Evolutionary conservation across 768 basidiomycete genomes (phyloP).

Genomic region (Tulasnella sp.): DNA sequence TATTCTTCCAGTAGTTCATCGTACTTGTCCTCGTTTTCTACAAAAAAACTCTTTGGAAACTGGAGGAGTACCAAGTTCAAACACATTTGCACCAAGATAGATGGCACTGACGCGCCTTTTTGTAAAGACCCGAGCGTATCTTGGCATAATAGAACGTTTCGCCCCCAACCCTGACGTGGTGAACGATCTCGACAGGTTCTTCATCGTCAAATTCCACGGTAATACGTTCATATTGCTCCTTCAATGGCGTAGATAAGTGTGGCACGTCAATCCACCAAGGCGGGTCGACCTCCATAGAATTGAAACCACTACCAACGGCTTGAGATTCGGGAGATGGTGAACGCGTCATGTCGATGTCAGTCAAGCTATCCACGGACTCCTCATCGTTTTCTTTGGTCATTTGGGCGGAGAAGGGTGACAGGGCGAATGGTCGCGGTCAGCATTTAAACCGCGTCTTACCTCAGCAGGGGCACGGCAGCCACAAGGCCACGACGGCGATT

Average conservation of each 20-base stretch:
- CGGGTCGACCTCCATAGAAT: no score
- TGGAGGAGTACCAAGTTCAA: not conserved
- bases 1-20: slow-evolving; percentile 31
- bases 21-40: slow-evolving; percentile 16
- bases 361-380: no score
- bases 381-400: no score
- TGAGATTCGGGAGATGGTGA: no score
- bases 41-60: slow-evolving; percentile 30
- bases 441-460: no score
- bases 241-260: slow-evolving; percentile 29
- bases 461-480: no score
- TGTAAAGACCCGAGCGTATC: slow-evolving; percentile 22
- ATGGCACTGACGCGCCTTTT: not conserved
- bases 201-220: slow-evolving; percentile 26
- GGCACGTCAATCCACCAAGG: slow-evolving; percentile 33
- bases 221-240: slow-evolving; percentile 33
- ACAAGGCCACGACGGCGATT: no score
- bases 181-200: slow-evolving; percentile 40
- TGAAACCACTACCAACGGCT: no score
- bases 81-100: not conserved
- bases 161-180: slow-evolving; percentile 36
- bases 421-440: no score
- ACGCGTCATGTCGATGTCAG: no score
- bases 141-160: slow-evolving; percentile 50
- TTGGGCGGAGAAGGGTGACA: no score